Evolutionary conservation across 768 basidiomycete genomes (phyloP), one percentile per base, ranked within the genome.

Genomic region (Phaeotremella skinneri): DNA sequence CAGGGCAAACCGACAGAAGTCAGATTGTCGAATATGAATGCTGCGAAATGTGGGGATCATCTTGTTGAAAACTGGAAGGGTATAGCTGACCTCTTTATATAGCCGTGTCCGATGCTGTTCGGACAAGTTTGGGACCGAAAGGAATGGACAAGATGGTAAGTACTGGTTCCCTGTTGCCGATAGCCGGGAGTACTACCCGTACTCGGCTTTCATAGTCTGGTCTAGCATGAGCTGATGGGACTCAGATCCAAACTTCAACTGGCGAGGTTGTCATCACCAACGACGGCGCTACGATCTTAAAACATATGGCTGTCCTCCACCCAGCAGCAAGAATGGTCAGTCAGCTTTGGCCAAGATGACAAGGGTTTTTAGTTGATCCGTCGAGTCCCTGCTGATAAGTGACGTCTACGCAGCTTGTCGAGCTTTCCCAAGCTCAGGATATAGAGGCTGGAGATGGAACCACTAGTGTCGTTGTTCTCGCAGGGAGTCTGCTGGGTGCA

Each of bases 111-210:
- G 93, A 96, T 82, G 94, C 91, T 52, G 93, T 99, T 42, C 83
- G 94, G 69, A 98, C 94, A 45, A 97, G 93, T 42, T 79, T 99
- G 67, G 94, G 94, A 14, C 94, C 94, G 48, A 86, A 89, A 78
- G 94, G 94, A 62, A 99, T 99, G 94, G 94, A 98, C 81, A 98
- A 98, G 82, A 98, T 98, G 94, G 94, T 89, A 70, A 58, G 81
- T 55, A 20, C 20, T 30, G 34, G 9, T 13, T 14, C 4, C 13
- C 6, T 27, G 31, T 29, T 11, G 43, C 34, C 43, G 23, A 14
- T 7, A 45, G 43, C 11, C 20, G 7, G 21, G 11, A 7, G 21
- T 32, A 45, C 16, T 49, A 23, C 16, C 39, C 17, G 30, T 52
- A n/a, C 25, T 32, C 26, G 20, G 16, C 25, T 42, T 34, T 6